A percentile compares a stretch with the other conserved stretches of the same genome.
These are phyloP conservation scores for Salix arbutifolia DNA, from an alignment of 345 rosid species.

Conservation along the genomic window DNA sequence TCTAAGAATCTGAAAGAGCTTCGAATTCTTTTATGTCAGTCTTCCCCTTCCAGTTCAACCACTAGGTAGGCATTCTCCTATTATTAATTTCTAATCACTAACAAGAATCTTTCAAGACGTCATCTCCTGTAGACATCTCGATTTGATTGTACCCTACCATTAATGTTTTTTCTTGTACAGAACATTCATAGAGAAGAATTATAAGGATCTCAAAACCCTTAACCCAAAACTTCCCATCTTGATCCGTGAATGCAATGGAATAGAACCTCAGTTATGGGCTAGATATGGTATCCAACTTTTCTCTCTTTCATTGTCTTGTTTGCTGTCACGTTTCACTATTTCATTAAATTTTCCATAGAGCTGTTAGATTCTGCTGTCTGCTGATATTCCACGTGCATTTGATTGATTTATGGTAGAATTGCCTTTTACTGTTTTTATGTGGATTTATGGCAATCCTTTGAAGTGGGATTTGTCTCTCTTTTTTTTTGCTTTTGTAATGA, in stretches of 20 bases:
- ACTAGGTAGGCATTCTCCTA: conserved; percentile 13
- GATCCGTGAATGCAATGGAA: conserved; percentile 76
- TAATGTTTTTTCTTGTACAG: conserved; percentile 23
- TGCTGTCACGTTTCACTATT: background rate
- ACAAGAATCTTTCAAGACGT: background rate
- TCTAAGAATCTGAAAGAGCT: conserved; percentile 29
- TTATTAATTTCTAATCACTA: background rate
- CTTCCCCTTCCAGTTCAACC: conserved; percentile 26
- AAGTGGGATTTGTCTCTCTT: background rate
- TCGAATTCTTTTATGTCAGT: conserved; percentile 27
- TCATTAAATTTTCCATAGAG: background rate
- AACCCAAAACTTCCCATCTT: conserved; percentile 87
- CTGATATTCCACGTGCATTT: background rate
- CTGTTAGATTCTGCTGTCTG: background rate
- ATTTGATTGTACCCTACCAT: background rate
- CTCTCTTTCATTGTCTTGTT: background rate
- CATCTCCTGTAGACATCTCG: background rate
- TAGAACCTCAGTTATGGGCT: conserved; percentile 94
- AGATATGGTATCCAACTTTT: conserved; percentile 56
- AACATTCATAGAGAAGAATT: conserved; percentile 75
- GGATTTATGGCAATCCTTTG: background rate
- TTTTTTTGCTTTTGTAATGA: background rate
- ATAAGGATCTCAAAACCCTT: conserved; percentile 74
- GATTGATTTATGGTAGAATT: background rate
- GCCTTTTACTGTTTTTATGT: background rate